These are phyloP conservation scores for Tribonema minus DNA, from an alignment of 108 stramenopile genomes.

Conservation along the genomic window DNA sequence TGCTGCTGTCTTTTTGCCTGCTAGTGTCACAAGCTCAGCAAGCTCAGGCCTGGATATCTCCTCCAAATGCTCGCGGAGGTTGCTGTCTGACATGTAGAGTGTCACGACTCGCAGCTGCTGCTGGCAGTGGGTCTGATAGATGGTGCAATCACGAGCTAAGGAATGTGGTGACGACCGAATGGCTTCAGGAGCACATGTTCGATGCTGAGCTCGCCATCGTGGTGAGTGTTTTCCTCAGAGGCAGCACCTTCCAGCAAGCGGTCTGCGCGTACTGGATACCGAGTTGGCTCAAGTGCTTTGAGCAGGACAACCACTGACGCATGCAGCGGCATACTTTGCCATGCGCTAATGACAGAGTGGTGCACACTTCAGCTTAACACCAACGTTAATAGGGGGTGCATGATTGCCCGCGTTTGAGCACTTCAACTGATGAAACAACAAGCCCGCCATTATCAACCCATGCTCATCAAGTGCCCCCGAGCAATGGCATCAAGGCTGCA, in stretches of 20 bases:
- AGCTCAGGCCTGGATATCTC: neutral
- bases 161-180: constrained; percentile 42
- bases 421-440: too few species aligned
- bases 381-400: too few species aligned
- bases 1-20: too few species aligned
- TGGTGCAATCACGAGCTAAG: constrained; percentile 33
- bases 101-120: too few species aligned
- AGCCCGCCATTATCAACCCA: too few species aligned
- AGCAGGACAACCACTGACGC: neutral
- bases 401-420: too few species aligned
- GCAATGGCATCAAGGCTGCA: too few species aligned
- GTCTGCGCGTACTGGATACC: neutral
- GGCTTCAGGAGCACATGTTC: constrained; percentile 28
- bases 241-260: neutral
- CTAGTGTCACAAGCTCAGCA: too few species aligned
- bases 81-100: too few species aligned
- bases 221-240: neutral
- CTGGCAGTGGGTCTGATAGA: too few species aligned
- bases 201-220: constrained; percentile 26
- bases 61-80: too few species aligned
- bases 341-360: neutral
- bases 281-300: neutral
- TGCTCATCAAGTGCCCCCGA: too few species aligned
- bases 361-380: neutral
- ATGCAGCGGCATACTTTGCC: neutral